These are phyloP conservation scores for Clathrospora elynae DNA, from an alignment of 2,329 filamentous ascomycete species.

Conservation along the genomic window DNA sequence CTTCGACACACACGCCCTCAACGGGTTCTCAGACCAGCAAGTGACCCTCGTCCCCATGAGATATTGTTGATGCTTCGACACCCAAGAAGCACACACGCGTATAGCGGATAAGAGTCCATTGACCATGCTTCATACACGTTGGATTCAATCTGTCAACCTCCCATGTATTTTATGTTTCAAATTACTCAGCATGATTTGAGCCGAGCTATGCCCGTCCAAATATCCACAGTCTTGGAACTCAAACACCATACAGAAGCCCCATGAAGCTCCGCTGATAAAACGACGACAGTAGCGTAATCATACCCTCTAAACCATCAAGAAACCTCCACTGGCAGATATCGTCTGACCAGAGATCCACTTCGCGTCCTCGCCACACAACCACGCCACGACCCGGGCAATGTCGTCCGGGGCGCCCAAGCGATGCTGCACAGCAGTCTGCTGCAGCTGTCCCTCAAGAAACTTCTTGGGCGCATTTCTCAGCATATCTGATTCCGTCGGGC, in stretches of 20 bases:
- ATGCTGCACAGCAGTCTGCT: conserved; percentile 58
- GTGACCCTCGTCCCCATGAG: too few relatives aligned
- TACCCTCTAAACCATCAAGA: conserved; percentile 34
- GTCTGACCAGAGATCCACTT: conserved; percentile 58
- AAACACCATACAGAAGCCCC: conserved; percentile 17
- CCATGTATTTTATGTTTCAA: not conserved
- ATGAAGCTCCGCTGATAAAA: conserved; percentile 18
- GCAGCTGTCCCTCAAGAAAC: conserved; percentile 57
- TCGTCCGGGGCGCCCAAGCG: conserved; percentile 59
- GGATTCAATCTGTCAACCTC: not conserved
- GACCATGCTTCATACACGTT: conserved; percentile 4
- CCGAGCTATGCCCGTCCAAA: conserved; percentile 32
- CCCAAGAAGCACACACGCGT: too few relatives aligned
- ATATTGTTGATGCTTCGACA: too few relatives aligned
- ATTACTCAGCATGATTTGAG: conserved; percentile 5
- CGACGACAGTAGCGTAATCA: conserved; percentile 11
- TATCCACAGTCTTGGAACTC: conserved; percentile 36
- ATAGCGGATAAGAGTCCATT: too few relatives aligned
- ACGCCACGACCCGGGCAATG: conserved; percentile 62
- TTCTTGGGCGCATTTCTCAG: conserved; percentile 58
- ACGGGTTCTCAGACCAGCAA: not conserved
- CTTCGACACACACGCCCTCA: conserved; percentile 10
- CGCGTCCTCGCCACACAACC: conserved; percentile 57
- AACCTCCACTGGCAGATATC: conserved; percentile 61
- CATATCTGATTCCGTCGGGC: conserved; percentile 64